Base-by-base conservation (phyloP, 768 basidiomycete genomes). In the Termitomyces sp. region DNA sequence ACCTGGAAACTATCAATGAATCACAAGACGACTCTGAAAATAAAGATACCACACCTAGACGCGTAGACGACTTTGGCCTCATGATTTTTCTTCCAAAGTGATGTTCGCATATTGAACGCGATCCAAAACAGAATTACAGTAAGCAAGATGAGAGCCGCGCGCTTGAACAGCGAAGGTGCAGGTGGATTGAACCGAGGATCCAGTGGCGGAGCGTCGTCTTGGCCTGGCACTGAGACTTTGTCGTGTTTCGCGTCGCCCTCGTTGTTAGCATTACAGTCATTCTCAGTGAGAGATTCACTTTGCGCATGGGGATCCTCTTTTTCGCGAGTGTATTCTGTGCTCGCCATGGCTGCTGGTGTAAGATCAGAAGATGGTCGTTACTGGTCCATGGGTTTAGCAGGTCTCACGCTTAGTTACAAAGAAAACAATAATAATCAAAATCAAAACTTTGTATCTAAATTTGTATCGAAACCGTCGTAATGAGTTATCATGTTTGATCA, bases 1-100 rank as follows among this genome's bases (percentile, higher is more conserved):
- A 94, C 58, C 92, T 94, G 23, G 3, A 20, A 29, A 53, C 18
- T 47, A 15, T 18, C 3, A 36, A 18, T 38, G 12, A 29, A 41
- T 40, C 31, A 18, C 13, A 51, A 38, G 16, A 22, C 40, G 44
- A 12, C 18, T n/a, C 38, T 35, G 31, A 43, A 36, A 40, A 50
- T 47, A 31, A 41, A n/a, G 22, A 45, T 43, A 35, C 7, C 79
- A 53, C 54, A 89, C 89, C 89, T 78, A 13, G 76, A 73, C 7
- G 89, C 85, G 63, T 89, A 76, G 10, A 89, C 67, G 36, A 88
- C 64, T 42, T 83, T 69, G 9, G 81, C 70, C 56, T 66, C 53
- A 53, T 58, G 57, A 53, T 74, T 69, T 0, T 62, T 53, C 16
- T 60, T 53, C 35, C 64, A 56, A 3, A 66, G 42, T 0, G 63